These are phyloP conservation scores for Ogataea ganodermae DNA, from an alignment of 805 yeast species.

Conservation along the genomic window DNA sequence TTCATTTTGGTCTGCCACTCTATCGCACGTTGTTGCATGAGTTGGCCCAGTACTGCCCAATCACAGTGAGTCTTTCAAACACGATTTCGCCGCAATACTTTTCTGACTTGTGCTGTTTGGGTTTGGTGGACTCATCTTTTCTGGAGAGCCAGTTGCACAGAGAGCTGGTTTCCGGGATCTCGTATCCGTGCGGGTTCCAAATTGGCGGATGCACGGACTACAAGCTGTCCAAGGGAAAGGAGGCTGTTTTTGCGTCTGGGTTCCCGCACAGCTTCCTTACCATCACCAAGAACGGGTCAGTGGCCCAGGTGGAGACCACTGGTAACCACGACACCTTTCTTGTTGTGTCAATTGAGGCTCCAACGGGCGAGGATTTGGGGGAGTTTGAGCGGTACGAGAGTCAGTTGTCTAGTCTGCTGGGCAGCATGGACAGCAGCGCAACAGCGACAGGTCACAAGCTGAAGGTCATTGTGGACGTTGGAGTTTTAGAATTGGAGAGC, in stretches of 20 bases:
- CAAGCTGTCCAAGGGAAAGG: slow-evolving; percentile 41
- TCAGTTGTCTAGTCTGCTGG: not conserved
- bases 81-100: slow-evolving; percentile 53
- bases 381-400: not conserved
- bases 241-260: slow-evolving; percentile 47
- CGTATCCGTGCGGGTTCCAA: slow-evolving; percentile 51
- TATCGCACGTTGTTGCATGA: slow-evolving; percentile 42
- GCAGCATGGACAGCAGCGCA: slow-evolving; percentile 3
- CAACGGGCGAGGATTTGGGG: not conserved
- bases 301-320: slow-evolving; percentile 49
- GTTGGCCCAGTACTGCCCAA: slow-evolving; percentile 44
- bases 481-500: slow-evolving; percentile 13
- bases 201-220: slow-evolving; percentile 17
- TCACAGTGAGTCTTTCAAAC: slow-evolving; percentile 48
- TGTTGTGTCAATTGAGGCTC: slow-evolving; percentile 34
- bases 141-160: slow-evolving; percentile 52
- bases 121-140: slow-evolving; percentile 44
- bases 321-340: slow-evolving; percentile 55
- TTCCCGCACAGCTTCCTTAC: slow-evolving; percentile 50
- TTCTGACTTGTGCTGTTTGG: slow-evolving; percentile 48
- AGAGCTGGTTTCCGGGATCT: slow-evolving; percentile 51
- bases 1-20: slow-evolving; percentile 42
- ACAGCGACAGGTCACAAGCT: slow-evolving; percentile 18
- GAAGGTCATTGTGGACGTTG: slow-evolving; percentile 33
- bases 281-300: slow-evolving; percentile 49